Base-by-base conservation (phyloP, 163 green algal genomes). In the Chlamydomonas reinhardtii region DNA sequence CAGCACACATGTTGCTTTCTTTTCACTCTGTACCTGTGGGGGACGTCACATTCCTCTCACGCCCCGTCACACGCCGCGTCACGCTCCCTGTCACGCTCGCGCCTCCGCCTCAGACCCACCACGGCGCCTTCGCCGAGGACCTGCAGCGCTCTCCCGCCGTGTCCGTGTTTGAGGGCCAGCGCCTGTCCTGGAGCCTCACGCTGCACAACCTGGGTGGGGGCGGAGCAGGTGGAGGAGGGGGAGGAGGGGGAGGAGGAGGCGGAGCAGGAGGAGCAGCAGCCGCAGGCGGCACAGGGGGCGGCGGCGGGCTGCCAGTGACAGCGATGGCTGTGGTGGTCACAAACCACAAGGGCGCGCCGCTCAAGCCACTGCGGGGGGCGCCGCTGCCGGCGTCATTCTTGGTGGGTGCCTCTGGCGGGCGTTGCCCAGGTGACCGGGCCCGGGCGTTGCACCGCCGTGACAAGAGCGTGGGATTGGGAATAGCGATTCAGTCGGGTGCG, bases 101-200 rank as follows among this genome's bases (percentile, higher is more conserved):
- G 34, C 24, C 78, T 3, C 17, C 31, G 3, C 4, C 43, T n/a
- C n/a, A 25, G 31, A 22, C 14, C 35, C 43, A 31, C 29, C 62
- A 71, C 68, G 43, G 31, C 69, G 54, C 35, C 32, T 85, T 76
- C 43, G 19, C 78, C 0, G 76, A 86, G 70, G 80, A 86, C 54
- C 68, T 86, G 56, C 43, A 68, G 34, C 76, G 76, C 64, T 29
- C 19, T 16, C 62, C 78, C 0, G 62, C 65, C 20, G 82, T 93
- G 31, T 24, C 69, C 22, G 86, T 92, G 52, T 90, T 90, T 68
- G 89, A 91, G 73, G 91, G 91, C 3, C 91, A 94, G 80, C 62
- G 65, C 34, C 68, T 90, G 72, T 43, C 32, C 35, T 92, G 89
- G 86, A 83, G 48, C 25, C 86, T 94, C 12, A 72, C 74, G 29